A percentile compares a stretch with the other conserved stretches of the same genome.
These are phyloP conservation scores for Ceratobasidium theobromae DNA, from an alignment of 1,284 basidiomycete genomes.

Conservation along the genomic window DNA sequence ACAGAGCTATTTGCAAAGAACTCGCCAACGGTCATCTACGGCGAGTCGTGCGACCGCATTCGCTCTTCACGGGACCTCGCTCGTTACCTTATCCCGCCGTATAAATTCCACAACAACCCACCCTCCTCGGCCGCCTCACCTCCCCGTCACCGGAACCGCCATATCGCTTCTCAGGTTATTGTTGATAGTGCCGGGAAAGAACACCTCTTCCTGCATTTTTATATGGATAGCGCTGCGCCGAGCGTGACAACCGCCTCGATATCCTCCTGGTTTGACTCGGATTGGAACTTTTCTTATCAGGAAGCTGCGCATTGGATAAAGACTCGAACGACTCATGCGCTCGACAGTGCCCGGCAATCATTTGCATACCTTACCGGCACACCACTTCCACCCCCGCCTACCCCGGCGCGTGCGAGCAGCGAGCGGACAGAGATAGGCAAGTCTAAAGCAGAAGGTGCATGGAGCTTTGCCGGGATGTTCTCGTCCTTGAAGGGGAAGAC, in stretches of 20 bases:
- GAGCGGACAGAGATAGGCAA: conserved; percentile 41
- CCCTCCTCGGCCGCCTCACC: conserved; percentile 67
- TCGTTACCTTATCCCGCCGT: conserved; percentile 62
- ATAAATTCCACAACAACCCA: conserved; percentile 75
- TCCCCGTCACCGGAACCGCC: conserved; percentile 75
- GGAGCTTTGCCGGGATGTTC: conserved; percentile 67
- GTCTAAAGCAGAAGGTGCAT: conserved; percentile 47
- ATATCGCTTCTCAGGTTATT: conserved; percentile 71
- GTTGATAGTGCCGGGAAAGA: conserved; percentile 69
- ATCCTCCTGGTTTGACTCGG: conserved; percentile 11
- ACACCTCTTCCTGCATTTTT: conserved; percentile 80
- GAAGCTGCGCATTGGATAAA: conserved; percentile 25
- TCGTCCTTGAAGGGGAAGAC: conserved; percentile 57
- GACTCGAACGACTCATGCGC: conserved; percentile 1
- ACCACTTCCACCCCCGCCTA: conserved; percentile 39
- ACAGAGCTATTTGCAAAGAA: conserved; percentile 83
- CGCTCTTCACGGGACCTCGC: conserved; percentile 70
- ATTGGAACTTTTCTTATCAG: conserved; percentile 25
- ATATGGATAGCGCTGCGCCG: conserved; percentile 46
- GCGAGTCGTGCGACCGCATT: conserved; percentile 82
- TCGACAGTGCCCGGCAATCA: conserved; percentile 41
- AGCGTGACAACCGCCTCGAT: neutral
- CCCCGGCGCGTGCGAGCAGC: conserved; percentile 30
- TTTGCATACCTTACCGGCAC: conserved; percentile 72
- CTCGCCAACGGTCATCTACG: conserved; percentile 87